Base-by-base conservation (phyloP, 2,329 filamentous ascomycete species). In the Hypocreales sp. region DNA sequence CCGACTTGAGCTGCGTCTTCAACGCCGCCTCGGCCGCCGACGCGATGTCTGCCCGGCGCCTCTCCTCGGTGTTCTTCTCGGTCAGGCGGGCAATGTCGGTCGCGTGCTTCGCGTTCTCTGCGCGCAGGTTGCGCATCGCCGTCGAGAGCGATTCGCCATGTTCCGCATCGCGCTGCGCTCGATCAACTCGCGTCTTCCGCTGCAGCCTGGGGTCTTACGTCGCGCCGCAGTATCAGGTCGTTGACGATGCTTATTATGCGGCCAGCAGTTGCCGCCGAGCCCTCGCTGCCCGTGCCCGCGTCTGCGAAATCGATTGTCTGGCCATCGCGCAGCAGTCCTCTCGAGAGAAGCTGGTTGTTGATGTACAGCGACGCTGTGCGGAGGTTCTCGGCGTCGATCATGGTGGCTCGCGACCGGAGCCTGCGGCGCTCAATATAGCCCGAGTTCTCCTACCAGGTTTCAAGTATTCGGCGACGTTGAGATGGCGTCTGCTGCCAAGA, bases 201-300 rank as follows among this genome's bases (percentile, higher is more conserved):
- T 20, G 18, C 7, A 9, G 11, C 13, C 20, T 16, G 22, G 7
- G 14, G 2, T 35, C 50, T 24, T 60, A 92, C 83, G 50, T 98
- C 90, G 60, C 86, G 72, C 39, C 86, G 72, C 33, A 94, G 51
- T 32, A 98, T 82, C 40, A 98, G 56, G 47, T 98, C 90, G 52
- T 98, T 93, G 26, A 98, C 73, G 15, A 98, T 67, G 46, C 87
- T 80, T 56, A 98, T 93, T 41, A 95, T 76, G 38, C 74, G 72
- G 13, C 79, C 78, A 74, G 90, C 87, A 12, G 79, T 80, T 27
- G 67, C 69, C 3, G 44, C 35, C 15, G 50, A 47, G 22, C 62
- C 66, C 20, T 70, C 62, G 12, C 68, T 70, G 12, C 65, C 64
- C 35, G 70, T 62, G 28, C 70, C 70, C 7, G 80, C 77, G 35